Percentiles rank a stretch among this genome's conserved stretches.
Conservation (phyloP, 2,329 filamentous ascomycete species). For the Coniochaeta sp. region DNA sequence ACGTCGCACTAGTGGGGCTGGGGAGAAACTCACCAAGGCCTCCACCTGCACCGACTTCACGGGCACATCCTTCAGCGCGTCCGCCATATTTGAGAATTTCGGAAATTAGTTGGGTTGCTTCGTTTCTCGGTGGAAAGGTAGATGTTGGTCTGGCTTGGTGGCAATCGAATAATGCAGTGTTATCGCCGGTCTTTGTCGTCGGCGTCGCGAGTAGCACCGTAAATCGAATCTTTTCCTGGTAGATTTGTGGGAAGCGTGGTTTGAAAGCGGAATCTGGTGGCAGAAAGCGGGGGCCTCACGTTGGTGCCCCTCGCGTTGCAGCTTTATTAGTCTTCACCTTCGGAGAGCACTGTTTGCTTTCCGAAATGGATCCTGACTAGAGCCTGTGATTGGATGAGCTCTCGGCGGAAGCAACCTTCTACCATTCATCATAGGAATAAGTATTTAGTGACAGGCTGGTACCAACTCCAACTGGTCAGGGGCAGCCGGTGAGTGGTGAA, state of each 20-base stretch:
- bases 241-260: conserved; percentile 1
- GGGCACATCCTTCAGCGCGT: conserved; percentile 57
- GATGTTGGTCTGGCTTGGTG: neutral
- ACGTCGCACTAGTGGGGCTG: conserved; percentile 27
- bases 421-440: too few relatives aligned
- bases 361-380: neutral
- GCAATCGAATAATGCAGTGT: neutral
- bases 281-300: neutral
- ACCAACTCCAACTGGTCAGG: too few relatives aligned
- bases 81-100: conserved; percentile 41
- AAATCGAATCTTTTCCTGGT: conserved; percentile 3
- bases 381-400: neutral
- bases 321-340: too few relatives aligned
- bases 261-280: neutral
- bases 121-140: neutral
- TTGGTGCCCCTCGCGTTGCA: too few relatives aligned
- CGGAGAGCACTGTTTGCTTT: too few relatives aligned
- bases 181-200: neutral
- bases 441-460: neutral
- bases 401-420: neutral
- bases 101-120: conserved; percentile 11
- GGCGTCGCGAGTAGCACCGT: neutral
- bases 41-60: conserved; percentile 89
- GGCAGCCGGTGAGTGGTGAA: too few relatives aligned
- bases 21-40: conserved; percentile 64